Evolutionary conservation across 1,284 basidiomycete species (phyloP).

Genomic region (Rugosomyces carneus): DNA sequence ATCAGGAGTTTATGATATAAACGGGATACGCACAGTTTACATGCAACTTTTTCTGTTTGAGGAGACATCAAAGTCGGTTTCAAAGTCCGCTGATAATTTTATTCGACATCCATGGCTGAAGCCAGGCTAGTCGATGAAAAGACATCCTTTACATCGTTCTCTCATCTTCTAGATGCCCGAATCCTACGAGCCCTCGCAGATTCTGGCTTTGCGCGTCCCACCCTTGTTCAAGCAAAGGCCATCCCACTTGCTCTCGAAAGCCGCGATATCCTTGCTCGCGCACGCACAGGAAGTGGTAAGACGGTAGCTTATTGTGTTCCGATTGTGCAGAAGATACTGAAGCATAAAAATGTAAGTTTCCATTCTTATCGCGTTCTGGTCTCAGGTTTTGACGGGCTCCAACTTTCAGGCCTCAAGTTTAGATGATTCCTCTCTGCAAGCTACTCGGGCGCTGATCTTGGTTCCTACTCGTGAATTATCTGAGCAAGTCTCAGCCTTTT

Average conservation of each 20-base stretch:
- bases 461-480: slow-evolving; percentile 94
- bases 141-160: slow-evolving; percentile 60
- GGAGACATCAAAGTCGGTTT: slow-evolving; percentile 15
- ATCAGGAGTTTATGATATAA: too few species aligned
- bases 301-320: slow-evolving; percentile 96
- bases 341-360: slow-evolving; percentile 63
- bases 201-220: slow-evolving; percentile 77
- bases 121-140: slow-evolving; percentile 44
- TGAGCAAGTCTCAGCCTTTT: slow-evolving; percentile 79
- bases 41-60: slow-evolving; percentile 23
- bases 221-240: slow-evolving; percentile 74
- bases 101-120: slow-evolving; percentile 31
- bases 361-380: too few species aligned
- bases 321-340: slow-evolving; percentile 83
- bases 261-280: slow-evolving; percentile 89
- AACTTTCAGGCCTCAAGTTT: slow-evolving; percentile 29
- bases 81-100: slow-evolving; percentile 20
- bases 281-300: slow-evolving; percentile 95
- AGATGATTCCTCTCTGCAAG: slow-evolving; percentile 41
- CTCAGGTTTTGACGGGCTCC: too few species aligned
- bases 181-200: slow-evolving; percentile 78
- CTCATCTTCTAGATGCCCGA: slow-evolving; percentile 70
- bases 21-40: slow-evolving; percentile 26
- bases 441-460: slow-evolving; percentile 79
- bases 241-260: slow-evolving; percentile 88